Evolutionary conservation across 495 filamentous ascomycete species (phyloP).

Genomic region (Venustampulla echinocandica): DNA sequence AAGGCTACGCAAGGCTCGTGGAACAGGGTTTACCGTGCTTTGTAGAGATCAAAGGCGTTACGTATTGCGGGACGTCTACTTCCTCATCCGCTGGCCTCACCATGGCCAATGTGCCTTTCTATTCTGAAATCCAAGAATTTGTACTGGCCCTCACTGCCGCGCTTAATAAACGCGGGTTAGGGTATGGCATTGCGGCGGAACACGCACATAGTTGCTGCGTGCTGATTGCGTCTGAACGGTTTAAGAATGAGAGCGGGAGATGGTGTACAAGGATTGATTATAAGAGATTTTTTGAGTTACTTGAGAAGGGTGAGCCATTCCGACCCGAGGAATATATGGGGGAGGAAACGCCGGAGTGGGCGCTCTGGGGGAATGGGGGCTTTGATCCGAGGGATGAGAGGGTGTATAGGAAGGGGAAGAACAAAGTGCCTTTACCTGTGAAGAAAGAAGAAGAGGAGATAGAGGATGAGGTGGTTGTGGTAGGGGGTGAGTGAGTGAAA

Average conservation of each 20-base stretch:
- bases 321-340: slow-evolving; percentile 85
- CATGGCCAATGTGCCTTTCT: slow-evolving; percentile 95
- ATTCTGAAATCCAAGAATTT: slow-evolving; percentile 76
- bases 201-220: slow-evolving; percentile 92
- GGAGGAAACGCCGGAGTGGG: slow-evolving; percentile 80
- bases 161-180: slow-evolving; percentile 55
- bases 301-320: slow-evolving; percentile 63
- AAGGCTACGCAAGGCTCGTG: slow-evolving; percentile 84
- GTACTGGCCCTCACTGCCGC: slow-evolving; percentile 62
- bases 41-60: slow-evolving; percentile 92
- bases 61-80: slow-evolving; percentile 86
- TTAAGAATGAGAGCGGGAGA: slow-evolving; percentile 53
- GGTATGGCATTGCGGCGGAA: slow-evolving; percentile 88
- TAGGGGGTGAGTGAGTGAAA: no score
- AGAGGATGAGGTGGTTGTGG: slow-evolving; percentile 10
- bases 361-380: slow-evolving; percentile 85
- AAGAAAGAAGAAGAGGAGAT: slow-evolving; percentile 2
- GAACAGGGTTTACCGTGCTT: slow-evolving; percentile 79
- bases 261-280: slow-evolving; percentile 95
- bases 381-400: slow-evolving; percentile 87
- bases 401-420: slow-evolving; percentile 70
- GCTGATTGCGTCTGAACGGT: slow-evolving; percentile 70
- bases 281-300: slow-evolving; percentile 73
- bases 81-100: slow-evolving; percentile 73
- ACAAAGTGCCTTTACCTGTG: slow-evolving; percentile 14